These are phyloP conservation scores for Fusarium coffeatum DNA, from an alignment of 2,329 filamentous ascomycete species.

Conservation along the genomic window DNA sequence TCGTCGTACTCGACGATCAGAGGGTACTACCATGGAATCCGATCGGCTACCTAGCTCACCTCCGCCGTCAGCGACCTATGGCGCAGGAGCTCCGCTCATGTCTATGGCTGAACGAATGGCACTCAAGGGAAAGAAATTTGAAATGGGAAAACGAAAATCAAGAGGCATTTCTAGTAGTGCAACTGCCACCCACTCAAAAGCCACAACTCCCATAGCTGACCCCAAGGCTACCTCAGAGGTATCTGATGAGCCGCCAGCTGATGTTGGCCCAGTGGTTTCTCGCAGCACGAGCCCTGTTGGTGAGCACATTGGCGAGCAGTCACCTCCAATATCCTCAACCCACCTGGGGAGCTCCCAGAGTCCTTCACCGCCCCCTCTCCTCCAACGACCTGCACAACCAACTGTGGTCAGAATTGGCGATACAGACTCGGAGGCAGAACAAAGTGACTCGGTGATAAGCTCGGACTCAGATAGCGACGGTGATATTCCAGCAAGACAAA, in stretches of 20 bases:
- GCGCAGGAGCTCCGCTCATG: constrained; percentile 54
- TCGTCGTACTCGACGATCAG: constrained; percentile 43
- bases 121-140: constrained; percentile 64
- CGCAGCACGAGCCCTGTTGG: background rate
- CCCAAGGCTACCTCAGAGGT: background rate
- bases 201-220: background rate
- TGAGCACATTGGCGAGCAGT: background rate
- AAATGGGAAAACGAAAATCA: constrained; percentile 57
- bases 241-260: background rate
- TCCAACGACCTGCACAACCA: constrained; percentile 16
- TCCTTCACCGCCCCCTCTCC: constrained; percentile 23
- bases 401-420: constrained; percentile 45
- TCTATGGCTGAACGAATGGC: constrained; percentile 70
- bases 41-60: constrained; percentile 9
- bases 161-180: constrained; percentile 7
- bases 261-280: background rate
- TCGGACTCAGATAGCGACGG: constrained; percentile 39
- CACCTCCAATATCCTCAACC: constrained; percentile 13
- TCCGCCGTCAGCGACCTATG: constrained; percentile 2
- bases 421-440: constrained; percentile 39
- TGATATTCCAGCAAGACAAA: constrained; percentile 43
- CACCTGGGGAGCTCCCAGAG: constrained; percentile 25
- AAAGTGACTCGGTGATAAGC: constrained; percentile 14
- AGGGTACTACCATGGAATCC: constrained; percentile 12
- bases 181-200: constrained; percentile 7